phyloP scores from a whole-genome alignment of 805 yeast genomes.

The Zygosaccharomyces bailii region DNA sequence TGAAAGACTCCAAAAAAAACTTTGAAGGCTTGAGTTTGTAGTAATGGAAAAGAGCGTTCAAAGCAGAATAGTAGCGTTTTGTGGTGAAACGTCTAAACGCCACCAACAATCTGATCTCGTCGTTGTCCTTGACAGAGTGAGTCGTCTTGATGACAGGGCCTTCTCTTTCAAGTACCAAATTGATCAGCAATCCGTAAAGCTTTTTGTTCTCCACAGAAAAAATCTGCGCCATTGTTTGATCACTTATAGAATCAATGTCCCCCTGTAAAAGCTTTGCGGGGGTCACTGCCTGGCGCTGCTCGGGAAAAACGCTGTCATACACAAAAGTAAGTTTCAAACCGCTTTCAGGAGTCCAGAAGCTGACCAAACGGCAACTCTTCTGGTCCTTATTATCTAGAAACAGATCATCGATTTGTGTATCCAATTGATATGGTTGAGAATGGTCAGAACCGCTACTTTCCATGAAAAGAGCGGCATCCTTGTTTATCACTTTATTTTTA shows the following conservation, averaged over 20 bases:
- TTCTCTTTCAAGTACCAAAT: constrained; percentile 63
- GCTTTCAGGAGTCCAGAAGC: constrained; percentile 42
- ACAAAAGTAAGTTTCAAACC: constrained; percentile 52
- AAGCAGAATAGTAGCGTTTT: constrained; percentile 81
- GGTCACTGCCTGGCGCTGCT: constrained; percentile 25
- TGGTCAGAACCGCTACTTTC: constrained; percentile 46
- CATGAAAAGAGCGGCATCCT: constrained; percentile 87
- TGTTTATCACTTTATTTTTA: constrained; percentile 69
- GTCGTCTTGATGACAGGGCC: constrained; percentile 93
- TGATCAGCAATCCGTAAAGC: constrained; percentile 69
- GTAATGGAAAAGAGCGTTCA: constrained; percentile 81
- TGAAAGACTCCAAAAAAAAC: constrained; percentile 89
- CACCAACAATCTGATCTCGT: constrained; percentile 83
- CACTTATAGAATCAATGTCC: constrained; percentile 68
- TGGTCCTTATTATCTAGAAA: constrained; percentile 61
- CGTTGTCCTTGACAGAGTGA: constrained; percentile 64
- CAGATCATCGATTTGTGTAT: constrained; percentile 73
- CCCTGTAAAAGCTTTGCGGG: constrained; percentile 31
- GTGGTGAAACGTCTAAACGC: constrained; percentile 84
- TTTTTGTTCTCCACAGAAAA: constrained; percentile 77
- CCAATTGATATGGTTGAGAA: constrained; percentile 49
- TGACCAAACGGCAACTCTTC: constrained; percentile 75
- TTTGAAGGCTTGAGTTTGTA: constrained; percentile 81
- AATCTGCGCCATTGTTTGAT: constrained; percentile 69
- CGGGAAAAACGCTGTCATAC: constrained; percentile 61